These are phyloP conservation scores for Balakata baccata DNA, from an alignment of 345 rosid species.

Conservation along the genomic window DNA sequence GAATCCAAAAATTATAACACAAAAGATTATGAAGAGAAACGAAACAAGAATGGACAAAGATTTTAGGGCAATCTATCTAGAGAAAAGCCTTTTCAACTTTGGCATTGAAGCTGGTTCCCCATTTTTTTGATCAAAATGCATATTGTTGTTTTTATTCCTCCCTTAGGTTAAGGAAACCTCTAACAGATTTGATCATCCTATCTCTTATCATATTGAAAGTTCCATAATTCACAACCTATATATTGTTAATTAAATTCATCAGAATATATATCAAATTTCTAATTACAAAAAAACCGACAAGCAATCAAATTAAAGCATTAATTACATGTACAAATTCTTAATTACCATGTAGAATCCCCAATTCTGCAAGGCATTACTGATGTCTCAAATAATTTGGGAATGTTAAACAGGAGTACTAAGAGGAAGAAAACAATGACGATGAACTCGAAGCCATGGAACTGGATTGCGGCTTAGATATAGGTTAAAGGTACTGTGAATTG, in stretches of 20 bases:
- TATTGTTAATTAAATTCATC: neutral
- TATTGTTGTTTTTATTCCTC: constrained; percentile 31
- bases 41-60: constrained; percentile 42
- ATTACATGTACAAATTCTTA: no score
- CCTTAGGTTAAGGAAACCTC: constrained; percentile 27
- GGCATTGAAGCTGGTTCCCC: constrained; percentile 42
- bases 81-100: no score
- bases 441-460: constrained; percentile 20
- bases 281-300: neutral
- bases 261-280: neutral
- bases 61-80: constrained; percentile 46
- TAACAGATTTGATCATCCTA: constrained; percentile 15
- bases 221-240: constrained; percentile 39
- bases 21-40: constrained; percentile 30
- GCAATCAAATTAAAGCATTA: neutral
- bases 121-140: constrained; percentile 32
- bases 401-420: constrained; percentile 35
- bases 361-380: constrained; percentile 43
- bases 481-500: constrained; percentile 68
- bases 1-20: neutral
- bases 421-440: constrained; percentile 19
- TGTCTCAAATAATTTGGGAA: constrained; percentile 24
- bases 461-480: constrained; percentile 58
- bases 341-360: constrained; percentile 68
- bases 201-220: constrained; percentile 23